Evolutionary conservation across 164 flowering plant genomes (phyloP), one percentile per base, ranked within the genome.

Genomic region (Aristolochia fimbriata): DNA sequence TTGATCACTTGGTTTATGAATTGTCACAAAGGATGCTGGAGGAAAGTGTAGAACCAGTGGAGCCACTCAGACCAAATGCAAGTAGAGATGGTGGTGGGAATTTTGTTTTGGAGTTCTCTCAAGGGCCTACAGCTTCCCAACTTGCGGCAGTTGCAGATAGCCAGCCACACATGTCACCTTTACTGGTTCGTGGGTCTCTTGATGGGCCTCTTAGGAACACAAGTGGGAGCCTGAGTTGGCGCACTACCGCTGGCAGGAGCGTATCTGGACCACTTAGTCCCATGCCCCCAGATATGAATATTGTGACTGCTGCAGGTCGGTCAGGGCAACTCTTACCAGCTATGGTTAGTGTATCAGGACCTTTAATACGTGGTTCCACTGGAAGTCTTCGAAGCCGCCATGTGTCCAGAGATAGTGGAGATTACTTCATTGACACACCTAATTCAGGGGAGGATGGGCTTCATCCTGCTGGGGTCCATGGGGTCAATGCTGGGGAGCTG

Each of bases 101-200:
- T 68, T 71, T 71, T 63, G 78, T 91, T 54, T 69, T 94, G 72
- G 96, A 91, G 64, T 91, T 94, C 72, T 94, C 99, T 67, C 96
- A 91, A 72, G 96, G 93, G 2, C 91, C 95, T 57, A 73, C 89
- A 12, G 79, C 73, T 25, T 62, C 86, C 50, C 97, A 86, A 69
- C 68, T 84, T 68, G 76, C 96, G 54, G 76, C 96, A 50, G 77
- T 82, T 58, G 78, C 74, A 50, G 99, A 90, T 64, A 82, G 68
- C 64, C 97, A 88, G 70, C 93, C 97, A 57, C 97, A 94, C 70
- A 91, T 94, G 99, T 94, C 99, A 41, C 97, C 99, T 11, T 70
- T 94, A 64, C 91, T 94, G 59, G 99, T 94, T 25, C 83, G 99
- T 16, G 96, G 97, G 31, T 86, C 99, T 21, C 80, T 94, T 65